These are phyloP conservation scores for Penicillium capsulatum DNA, from an alignment of 2,329 filamentous ascomycete genomes.

Conservation along the genomic window DNA sequence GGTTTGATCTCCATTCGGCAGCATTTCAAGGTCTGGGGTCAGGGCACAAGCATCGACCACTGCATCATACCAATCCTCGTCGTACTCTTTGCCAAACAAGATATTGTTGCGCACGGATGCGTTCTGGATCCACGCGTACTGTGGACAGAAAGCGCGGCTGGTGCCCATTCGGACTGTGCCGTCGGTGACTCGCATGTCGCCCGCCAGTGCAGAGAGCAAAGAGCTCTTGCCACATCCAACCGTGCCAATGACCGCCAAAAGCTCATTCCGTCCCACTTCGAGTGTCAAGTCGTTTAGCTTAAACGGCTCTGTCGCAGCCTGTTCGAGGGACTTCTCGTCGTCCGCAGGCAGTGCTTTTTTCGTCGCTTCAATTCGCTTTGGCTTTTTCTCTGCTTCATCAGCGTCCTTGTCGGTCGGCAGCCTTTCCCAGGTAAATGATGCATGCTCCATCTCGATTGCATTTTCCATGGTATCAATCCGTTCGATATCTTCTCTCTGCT, in stretches of 20 bases:
- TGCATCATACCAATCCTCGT: conserved; percentile 72
- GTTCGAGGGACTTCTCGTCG: conserved; percentile 8
- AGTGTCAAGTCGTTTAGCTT: conserved; percentile 39
- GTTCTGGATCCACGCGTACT: conserved; percentile 98
- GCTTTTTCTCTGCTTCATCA: conserved; percentile 4
- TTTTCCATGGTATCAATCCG: conserved; percentile 51
- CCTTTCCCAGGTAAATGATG: conserved; percentile 65
- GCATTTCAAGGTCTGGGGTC: conserved; percentile 80
- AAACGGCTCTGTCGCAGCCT: conserved; percentile 34
- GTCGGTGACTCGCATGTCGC: conserved; percentile 72
- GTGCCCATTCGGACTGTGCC: conserved; percentile 79
- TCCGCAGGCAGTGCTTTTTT: conserved; percentile 44
- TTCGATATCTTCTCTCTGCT: conserved; percentile 67
- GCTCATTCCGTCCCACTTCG: conserved; percentile 36
- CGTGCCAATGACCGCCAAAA: conserved; percentile 60
- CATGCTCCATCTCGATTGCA: conserved; percentile 65
- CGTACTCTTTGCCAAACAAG: conserved; percentile 74
- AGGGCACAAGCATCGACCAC: conserved; percentile 86
- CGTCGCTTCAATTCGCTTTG: conserved; percentile 37
- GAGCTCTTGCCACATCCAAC: conserved; percentile 83
- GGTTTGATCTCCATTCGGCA: conserved; percentile 82
- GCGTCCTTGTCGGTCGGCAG: conserved; percentile 21
- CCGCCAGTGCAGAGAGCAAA: conserved; percentile 79
- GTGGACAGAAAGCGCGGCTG: conserved; percentile 82
- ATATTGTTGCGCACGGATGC: conserved; percentile 84